Evolutionary conservation across 257 asterid genomes (phyloP).

Genomic region (Cruciata laevipes): DNA sequence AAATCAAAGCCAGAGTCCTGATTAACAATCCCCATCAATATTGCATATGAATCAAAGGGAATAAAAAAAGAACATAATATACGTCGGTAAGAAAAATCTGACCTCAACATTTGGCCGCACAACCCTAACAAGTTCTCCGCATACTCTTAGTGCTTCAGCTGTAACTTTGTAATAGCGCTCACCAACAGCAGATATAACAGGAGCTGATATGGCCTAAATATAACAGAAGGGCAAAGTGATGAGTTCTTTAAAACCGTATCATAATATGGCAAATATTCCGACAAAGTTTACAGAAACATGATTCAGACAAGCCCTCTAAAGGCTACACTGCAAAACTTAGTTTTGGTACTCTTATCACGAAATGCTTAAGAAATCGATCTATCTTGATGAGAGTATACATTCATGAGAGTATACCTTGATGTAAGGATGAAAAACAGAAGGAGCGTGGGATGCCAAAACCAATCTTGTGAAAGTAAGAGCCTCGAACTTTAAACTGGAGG

Average conservation of each 20-base stretch:
- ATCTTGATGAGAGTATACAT: not conserved
- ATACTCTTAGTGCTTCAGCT: constrained; percentile 94
- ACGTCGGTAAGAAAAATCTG: constrained; percentile 16
- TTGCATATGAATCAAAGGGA: constrained; percentile 8
- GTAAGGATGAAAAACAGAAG: constrained; percentile 91
- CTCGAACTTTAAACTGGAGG: constrained; percentile 93
- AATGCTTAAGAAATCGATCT: not conserved
- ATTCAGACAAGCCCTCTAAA: not conserved
- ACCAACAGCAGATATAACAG: constrained; percentile 89
- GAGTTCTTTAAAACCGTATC: not conserved
- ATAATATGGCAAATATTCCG: not conserved
- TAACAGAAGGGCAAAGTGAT: constrained; percentile 15
- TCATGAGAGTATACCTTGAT: constrained; percentile 56
- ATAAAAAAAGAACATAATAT: not conserved
- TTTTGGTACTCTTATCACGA: not conserved
- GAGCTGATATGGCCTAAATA: constrained; percentile 76
- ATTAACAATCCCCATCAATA: constrained; percentile 16
- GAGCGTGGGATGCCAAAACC: constrained; percentile 81
- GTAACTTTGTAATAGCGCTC: constrained; percentile 97
- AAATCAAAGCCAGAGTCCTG: constrained; percentile 79
- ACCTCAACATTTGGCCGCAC: constrained; percentile 88
- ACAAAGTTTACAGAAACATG: not conserved
- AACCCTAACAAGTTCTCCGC: constrained; percentile 96
- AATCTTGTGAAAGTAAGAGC: constrained; percentile 96
- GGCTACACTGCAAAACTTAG: not conserved